Evolutionary conservation across 1,284 basidiomycete genomes (phyloP).

Genomic region (Boletellus sp.): DNA sequence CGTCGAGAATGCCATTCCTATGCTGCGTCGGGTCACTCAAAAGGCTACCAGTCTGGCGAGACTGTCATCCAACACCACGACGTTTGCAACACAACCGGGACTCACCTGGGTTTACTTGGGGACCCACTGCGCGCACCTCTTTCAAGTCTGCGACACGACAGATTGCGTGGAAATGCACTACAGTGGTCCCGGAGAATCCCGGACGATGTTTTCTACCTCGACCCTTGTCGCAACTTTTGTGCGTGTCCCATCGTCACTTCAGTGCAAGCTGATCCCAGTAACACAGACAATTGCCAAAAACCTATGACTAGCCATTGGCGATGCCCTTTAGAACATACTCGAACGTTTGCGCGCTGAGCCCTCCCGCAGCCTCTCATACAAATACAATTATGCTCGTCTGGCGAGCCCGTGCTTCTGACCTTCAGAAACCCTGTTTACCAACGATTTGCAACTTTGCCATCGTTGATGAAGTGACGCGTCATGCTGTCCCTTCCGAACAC

Average conservation of each 20-base stretch:
- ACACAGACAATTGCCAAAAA: conserved; percentile 13
- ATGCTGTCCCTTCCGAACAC: conserved; percentile 9
- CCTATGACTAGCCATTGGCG: conserved; percentile 18
- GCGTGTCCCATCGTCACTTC: neutral
- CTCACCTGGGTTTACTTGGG: too few species aligned
- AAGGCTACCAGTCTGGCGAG: too few species aligned
- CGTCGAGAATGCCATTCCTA: neutral
- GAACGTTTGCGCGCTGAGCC: conserved; percentile 10
- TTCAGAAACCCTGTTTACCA: conserved; percentile 18
- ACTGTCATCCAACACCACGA: too few species aligned
- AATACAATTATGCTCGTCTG: too few species aligned
- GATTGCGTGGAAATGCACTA: too few species aligned
- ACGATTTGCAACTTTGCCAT: conserved; percentile 21
- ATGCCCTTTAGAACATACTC: conserved; percentile 20
- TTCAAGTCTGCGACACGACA: too few species aligned
- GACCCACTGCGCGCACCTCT: too few species aligned
- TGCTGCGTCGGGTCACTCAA: neutral
- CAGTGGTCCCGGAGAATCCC: too few species aligned
- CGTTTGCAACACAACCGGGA: too few species aligned
- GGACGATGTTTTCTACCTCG: too few species aligned
- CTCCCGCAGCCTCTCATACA: conserved; percentile 22
- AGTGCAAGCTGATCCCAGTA: neutral
- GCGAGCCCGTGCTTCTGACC: too few species aligned
- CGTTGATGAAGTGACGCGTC: conserved; percentile 15
- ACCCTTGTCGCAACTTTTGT: conserved; percentile 22